These are phyloP conservation scores for Adansonia rubrostipa DNA, from an alignment of 441 rosid species.

Conservation along the genomic window DNA sequence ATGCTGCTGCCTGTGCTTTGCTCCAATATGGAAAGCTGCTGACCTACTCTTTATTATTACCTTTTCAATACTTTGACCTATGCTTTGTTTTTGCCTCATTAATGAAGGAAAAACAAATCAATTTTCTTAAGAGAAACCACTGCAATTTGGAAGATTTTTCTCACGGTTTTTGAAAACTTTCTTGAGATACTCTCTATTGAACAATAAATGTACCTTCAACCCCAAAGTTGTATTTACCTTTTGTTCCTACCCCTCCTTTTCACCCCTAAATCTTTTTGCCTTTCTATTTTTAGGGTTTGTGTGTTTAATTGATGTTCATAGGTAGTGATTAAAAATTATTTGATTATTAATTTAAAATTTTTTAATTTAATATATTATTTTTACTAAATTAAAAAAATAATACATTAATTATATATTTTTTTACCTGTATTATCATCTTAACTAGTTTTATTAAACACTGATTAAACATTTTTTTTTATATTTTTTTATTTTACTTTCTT, in stretches of 20 bases:
- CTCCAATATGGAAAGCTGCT: slow-evolving; percentile 35
- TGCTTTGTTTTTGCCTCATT: slow-evolving; percentile 35
- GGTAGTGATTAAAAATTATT: no score
- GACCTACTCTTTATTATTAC: slow-evolving; percentile 27
- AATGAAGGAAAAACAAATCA: slow-evolving; percentile 34
- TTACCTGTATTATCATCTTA: no score
- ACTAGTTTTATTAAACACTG: no score
- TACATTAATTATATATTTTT: no score
- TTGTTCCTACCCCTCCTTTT: slow-evolving; percentile 12
- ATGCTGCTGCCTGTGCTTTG: slow-evolving; percentile 21
- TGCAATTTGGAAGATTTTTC: slow-evolving; percentile 31
- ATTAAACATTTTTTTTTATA: no score
- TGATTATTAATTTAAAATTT: no score
- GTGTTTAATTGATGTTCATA: no score
- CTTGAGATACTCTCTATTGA: slow-evolving; percentile 12
- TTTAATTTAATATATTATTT: no score
- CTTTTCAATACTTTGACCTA: slow-evolving; percentile 22
- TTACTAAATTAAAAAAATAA: no score
- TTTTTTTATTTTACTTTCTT: slow-evolving; percentile 4
- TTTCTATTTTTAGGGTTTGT: neutral
- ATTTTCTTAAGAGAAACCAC: slow-evolving; percentile 34
- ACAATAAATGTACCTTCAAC: slow-evolving; percentile 17
- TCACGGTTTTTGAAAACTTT: slow-evolving; percentile 28
- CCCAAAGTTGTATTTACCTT: slow-evolving; percentile 16
- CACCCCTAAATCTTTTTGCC: slow-evolving; percentile 15